A percentile compares a stretch with the other conserved stretches of the same genome.
These are phyloP conservation scores for Coemansia aciculifera DNA, from an alignment of 192 early-diverging fungal species.

Conservation along the genomic window DNA sequence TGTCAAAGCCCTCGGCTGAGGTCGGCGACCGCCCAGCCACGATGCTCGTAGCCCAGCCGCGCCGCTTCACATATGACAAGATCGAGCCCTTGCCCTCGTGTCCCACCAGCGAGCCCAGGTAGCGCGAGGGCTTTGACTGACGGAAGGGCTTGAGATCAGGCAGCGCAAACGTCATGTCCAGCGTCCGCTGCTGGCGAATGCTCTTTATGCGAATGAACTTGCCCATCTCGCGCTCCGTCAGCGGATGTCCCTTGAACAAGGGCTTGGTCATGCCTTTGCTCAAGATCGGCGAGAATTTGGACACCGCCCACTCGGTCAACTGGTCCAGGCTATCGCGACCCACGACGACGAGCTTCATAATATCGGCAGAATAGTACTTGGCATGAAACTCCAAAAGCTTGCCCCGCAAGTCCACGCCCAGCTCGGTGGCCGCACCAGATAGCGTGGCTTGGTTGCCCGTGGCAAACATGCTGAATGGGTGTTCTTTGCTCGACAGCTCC, in stretches of 20 bases:
- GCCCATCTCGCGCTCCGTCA: conserved; percentile 72
- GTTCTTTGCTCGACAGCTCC: conserved; percentile 68
- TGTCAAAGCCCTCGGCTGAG: conserved; percentile 63
- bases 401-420: conserved; percentile 80
- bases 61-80: conserved; percentile 79
- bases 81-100: conserved; percentile 90
- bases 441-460: conserved; percentile 91
- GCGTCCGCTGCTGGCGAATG: conserved; percentile 76
- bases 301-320: conserved; percentile 79
- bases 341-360: conserved; percentile 90
- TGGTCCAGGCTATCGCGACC: conserved; percentile 86
- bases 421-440: conserved; percentile 53
- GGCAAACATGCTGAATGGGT: conserved; percentile 89
- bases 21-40: conserved; percentile 62
- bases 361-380: conserved; percentile 90
- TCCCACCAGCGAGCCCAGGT: conserved; percentile 87
- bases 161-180: conserved; percentile 85
- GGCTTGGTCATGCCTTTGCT: conserved; percentile 75
- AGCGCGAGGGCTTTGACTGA: conserved; percentile 64
- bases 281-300: conserved; percentile 74
- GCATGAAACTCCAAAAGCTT: conserved; percentile 85
- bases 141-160: conserved; percentile 71
- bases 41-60: conserved; percentile 86
- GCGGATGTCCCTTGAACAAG: conserved; percentile 69
- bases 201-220: conserved; percentile 71